Evolutionary conservation across 2,329 filamentous ascomycete species (phyloP).

Genomic region (Calonectria hongkongensis): DNA sequence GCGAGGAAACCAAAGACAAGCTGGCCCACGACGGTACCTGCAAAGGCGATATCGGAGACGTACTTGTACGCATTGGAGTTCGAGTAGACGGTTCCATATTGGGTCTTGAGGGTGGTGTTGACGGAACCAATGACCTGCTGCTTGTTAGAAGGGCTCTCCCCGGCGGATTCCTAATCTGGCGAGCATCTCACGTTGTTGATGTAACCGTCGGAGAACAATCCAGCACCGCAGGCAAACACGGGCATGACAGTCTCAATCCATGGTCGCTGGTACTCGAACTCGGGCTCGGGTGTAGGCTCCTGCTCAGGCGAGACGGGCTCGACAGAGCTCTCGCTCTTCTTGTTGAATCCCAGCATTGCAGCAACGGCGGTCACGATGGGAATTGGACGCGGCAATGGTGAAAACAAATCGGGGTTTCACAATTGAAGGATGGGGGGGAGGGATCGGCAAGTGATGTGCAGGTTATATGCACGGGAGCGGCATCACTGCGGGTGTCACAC

Average conservation of each 20-base stretch:
- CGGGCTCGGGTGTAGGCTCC: slow-evolving; percentile 16
- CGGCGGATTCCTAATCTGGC: background rate
- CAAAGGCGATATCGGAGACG: slow-evolving; percentile 89
- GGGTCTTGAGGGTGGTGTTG: slow-evolving; percentile 80
- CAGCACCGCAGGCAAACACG: slow-evolving; percentile 91
- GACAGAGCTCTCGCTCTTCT: slow-evolving; percentile 42
- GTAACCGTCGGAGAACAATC: slow-evolving; percentile 94
- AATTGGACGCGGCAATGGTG: background rate
- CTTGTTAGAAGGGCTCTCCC: slow-evolving; percentile 3
- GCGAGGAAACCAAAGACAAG: slow-evolving; percentile 86
- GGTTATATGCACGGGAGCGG: slow-evolving; percentile 31
- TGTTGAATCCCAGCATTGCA: slow-evolving; percentile 48
- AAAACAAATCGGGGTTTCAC: slow-evolving; percentile 11
- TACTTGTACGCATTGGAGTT: slow-evolving; percentile 82
- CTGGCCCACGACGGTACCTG: slow-evolving; percentile 89
- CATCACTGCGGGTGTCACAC: slow-evolving; percentile 23
- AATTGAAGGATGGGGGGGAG: background rate
- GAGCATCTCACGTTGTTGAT: slow-evolving; percentile 82
- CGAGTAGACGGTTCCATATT: slow-evolving; percentile 84
- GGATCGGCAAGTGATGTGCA: slow-evolving; percentile 34
- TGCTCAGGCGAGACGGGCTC: slow-evolving; percentile 3
- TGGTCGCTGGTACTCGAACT: slow-evolving; percentile 33
- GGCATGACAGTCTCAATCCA: slow-evolving; percentile 68
- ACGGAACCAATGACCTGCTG: slow-evolving; percentile 88
- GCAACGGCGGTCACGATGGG: background rate